These are phyloP conservation scores for Umbelopsis sp. DNA, from an alignment of 192 early-diverging fungal genomes.

Conservation along the genomic window DNA sequence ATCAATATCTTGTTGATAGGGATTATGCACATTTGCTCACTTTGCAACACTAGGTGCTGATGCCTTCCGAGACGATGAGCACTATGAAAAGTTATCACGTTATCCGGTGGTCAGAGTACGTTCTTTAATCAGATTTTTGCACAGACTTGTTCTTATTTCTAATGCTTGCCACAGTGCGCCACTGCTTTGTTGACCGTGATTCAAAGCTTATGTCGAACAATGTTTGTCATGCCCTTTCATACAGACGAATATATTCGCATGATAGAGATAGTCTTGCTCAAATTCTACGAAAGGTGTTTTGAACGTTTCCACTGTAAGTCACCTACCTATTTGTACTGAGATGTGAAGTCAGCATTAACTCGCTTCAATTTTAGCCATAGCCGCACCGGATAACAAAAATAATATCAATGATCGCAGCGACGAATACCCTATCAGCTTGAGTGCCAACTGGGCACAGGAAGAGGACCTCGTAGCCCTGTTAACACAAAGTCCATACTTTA, in stretches of 20 bases:
- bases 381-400: constrained; percentile 8
- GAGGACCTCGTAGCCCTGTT: constrained; percentile 45
- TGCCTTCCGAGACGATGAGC: constrained; percentile 52
- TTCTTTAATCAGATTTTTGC: not conserved
- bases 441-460: constrained; percentile 52
- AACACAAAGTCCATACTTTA: constrained; percentile 45
- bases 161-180: constrained; percentile 51
- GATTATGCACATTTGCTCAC: not conserved
- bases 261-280: constrained; percentile 66
- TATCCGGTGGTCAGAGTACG: constrained; percentile 74
- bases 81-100: constrained; percentile 55
- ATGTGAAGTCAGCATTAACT: not conserved
- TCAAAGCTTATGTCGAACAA: constrained; percentile 63
- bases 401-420: constrained; percentile 16
- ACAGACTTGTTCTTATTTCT: not conserved
- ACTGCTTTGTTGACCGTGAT: constrained; percentile 61
- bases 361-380: constrained; percentile 11
- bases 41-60: constrained; percentile 32
- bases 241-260: constrained; percentile 69
- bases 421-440: constrained; percentile 42
- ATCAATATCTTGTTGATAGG: not conserved
- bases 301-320: constrained; percentile 51
- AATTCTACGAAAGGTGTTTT: constrained; percentile 74
- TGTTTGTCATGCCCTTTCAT: constrained; percentile 69
- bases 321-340: not conserved